Conservation (phyloP, 257 asterid species). For the Solanum chiquidenum region DNA sequence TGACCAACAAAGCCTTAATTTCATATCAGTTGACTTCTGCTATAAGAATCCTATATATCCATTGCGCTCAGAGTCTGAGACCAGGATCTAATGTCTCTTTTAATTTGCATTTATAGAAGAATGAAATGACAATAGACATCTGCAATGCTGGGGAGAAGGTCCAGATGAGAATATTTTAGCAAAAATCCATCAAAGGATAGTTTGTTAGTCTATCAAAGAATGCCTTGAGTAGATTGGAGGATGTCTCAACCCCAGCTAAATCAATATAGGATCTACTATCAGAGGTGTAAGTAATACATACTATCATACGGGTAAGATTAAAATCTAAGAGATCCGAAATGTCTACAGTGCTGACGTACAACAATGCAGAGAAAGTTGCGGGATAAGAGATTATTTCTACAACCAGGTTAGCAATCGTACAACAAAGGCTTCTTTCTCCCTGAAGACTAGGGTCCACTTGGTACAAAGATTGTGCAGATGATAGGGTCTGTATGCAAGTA, state of each 20-base stretch:
- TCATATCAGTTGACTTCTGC: not conserved
- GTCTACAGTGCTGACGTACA: not conserved
- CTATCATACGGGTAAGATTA: not conserved
- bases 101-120: slow-evolving; percentile 14
- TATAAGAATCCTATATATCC: not conserved
- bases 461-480: not conserved
- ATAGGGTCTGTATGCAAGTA: not conserved
- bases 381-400: not conserved
- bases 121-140: not conserved
- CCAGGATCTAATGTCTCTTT: slow-evolving; percentile 22
- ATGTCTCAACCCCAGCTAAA: not conserved
- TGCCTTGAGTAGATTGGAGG: not conserved
- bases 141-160: not conserved
- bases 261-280: not conserved
- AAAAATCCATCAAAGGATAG: slow-evolving; percentile 11
- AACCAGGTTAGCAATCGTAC: not conserved
- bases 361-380: not conserved
- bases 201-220: slow-evolving; percentile 7
- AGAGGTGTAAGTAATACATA: not conserved
- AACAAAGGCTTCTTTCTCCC: not conserved
- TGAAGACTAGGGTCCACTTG: not conserved
- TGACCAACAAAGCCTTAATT: not conserved
- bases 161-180: not conserved
- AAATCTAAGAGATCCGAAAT: not conserved
- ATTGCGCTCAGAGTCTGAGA: not conserved